Base-by-base conservation (phyloP, 2,329 filamentous ascomycete species). In the Trichoderma guizhouense region DNA sequence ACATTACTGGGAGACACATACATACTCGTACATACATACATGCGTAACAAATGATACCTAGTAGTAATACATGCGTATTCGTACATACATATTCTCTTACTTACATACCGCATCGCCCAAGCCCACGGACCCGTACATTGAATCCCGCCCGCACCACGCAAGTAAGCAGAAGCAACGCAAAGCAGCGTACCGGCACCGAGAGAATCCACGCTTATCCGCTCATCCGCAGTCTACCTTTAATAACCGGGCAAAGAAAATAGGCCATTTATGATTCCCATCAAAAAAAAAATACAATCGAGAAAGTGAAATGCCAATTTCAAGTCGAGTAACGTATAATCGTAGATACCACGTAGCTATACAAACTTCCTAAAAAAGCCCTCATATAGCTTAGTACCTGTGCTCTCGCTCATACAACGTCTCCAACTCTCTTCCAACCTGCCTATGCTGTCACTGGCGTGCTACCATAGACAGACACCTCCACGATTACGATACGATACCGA, bases 101-200 rank as follows among this genome's bases (percentile, higher is more conserved):
- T 47, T 60, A 68, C 65, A 68, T 60, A 60, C 65, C 65, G 65
- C 55, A 68, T 53, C 64, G 15, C 28, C 28, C 43, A 28, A 32
- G 62, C 39, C 28, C 26, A 34, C 39, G 21, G 8, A 26, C n/a
- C 30, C 32, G 47, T 26, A 24, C 39, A 26, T 34, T 15, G 7
- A 9, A 21, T 12, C 24, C 11, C 8, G 21, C 43, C 28, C 28
- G 7, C n/a, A 21, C 63, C 39, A n/a, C 43, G 47, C 63, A 66
- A 26, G 43, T 66, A 67, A 65, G 63, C 64, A 51, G 7, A 18
- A 8, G 39, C 39, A 43, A 5, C 9, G 36, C 36, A 39, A 18
- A 18, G 36, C 36, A 63, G 8, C 34, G 9, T 11, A 32, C 30
- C 30, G 30, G 32, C 32, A 39, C 18, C 43, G 18, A 21, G 18